Evolutionary conservation across 495 filamentous ascomycete species (phyloP).

Genomic region (Hypoxylon crocopeplum): DNA sequence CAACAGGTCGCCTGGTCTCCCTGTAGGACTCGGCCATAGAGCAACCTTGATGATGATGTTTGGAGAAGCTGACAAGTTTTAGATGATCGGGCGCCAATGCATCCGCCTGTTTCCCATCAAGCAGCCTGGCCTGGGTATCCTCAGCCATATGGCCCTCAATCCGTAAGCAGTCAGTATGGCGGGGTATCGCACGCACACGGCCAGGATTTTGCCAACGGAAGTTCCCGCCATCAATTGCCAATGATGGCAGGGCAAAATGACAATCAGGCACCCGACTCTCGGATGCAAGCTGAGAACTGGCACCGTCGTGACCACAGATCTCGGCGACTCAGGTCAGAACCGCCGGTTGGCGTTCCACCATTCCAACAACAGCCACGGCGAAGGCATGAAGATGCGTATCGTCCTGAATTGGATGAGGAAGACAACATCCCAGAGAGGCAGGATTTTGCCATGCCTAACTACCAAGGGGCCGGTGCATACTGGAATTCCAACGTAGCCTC

Average conservation of each 20-base stretch:
- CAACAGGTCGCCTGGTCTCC: constrained; percentile 5
- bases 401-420: too few relatives aligned
- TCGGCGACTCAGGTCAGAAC: not conserved
- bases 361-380: not conserved
- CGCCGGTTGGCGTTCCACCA: not conserved
- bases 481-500: too few relatives aligned
- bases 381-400: not conserved
- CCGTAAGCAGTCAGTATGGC: not conserved
- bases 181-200: not conserved
- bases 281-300: not conserved
- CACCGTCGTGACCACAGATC: not conserved
- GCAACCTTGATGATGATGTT: not conserved
- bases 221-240: not conserved
- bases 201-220: not conserved
- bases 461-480: too few relatives aligned
- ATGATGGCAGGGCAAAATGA: not conserved
- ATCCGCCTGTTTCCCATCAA: not conserved
- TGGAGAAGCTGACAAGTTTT: constrained; percentile 14
- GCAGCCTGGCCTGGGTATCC: constrained; percentile 14
- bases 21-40: constrained; percentile 12
- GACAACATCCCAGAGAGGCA: too few relatives aligned
- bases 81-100: constrained; percentile 6
- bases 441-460: too few relatives aligned
- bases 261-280: not conserved
- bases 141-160: constrained; percentile 2